Conservation (phyloP, 495 filamentous ascomycete species). For the Cairneyella variabilis region DNA sequence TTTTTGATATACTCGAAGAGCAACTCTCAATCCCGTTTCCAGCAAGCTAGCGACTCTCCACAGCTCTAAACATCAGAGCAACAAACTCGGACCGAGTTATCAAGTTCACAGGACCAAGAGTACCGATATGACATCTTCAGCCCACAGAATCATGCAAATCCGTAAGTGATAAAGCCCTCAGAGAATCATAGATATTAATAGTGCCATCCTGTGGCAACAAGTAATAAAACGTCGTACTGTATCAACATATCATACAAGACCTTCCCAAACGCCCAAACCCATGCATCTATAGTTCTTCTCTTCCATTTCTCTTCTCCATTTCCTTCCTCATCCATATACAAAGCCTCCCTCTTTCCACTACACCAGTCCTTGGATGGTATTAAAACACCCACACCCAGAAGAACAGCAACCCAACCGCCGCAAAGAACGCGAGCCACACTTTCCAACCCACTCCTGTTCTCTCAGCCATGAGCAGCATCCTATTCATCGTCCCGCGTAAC, state of each 20-base stretch:
- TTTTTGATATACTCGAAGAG: too few relatives aligned
- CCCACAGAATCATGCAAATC: too few relatives aligned
- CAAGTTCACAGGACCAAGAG: too few relatives aligned
- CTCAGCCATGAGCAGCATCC: slow-evolving; percentile 95
- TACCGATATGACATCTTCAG: too few relatives aligned
- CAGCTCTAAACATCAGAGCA: too few relatives aligned
- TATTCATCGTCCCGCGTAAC: slow-evolving; percentile 88
- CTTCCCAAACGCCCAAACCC: slow-evolving; percentile 3
- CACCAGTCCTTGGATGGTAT: slow-evolving; percentile 4
- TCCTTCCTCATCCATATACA: neutral
- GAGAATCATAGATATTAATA: slow-evolving; percentile 6
- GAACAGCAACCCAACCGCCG: slow-evolving; percentile 74
- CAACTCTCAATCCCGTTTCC: too few relatives aligned
- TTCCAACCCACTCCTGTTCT: slow-evolving; percentile 90
- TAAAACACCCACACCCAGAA: slow-evolving; percentile 87
- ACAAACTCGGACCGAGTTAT: too few relatives aligned
- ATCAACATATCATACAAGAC: slow-evolving; percentile 11
- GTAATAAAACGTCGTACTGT: slow-evolving; percentile 2
- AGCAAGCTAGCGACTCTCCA: too few relatives aligned
- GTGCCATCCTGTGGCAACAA: neutral
- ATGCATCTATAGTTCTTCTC: neutral
- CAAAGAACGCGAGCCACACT: slow-evolving; percentile 87
- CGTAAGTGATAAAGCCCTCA: too few relatives aligned
- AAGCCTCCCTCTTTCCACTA: neutral
- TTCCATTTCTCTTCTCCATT: neutral